Evolutionary conservation across 2,329 filamentous ascomycete genomes (phyloP).

Genomic region (Thyridium curvatum): DNA sequence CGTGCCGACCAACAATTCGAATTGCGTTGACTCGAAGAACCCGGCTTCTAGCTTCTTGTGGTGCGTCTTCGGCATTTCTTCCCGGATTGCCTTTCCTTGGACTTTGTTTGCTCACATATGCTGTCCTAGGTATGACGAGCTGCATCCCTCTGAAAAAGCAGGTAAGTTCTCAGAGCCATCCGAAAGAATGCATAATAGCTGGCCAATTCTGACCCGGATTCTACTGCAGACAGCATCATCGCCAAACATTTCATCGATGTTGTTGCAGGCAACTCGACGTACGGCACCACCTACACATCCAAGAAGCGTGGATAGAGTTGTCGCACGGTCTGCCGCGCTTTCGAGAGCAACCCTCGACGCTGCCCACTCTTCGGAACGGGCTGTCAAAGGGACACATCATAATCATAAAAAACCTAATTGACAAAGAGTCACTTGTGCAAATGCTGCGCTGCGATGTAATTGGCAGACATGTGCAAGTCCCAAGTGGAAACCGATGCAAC

Average conservation of each 20-base stretch:
- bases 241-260: slow-evolving; percentile 31
- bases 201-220: slow-evolving; percentile 2
- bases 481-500: too few relatives aligned
- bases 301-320: too few relatives aligned
- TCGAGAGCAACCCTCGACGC: too few relatives aligned
- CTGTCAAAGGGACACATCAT: too few relatives aligned
- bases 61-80: slow-evolving; percentile 27
- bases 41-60: slow-evolving; percentile 60
- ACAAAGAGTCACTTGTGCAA: too few relatives aligned
- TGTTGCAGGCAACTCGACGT: slow-evolving; percentile 31
- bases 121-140: slow-evolving; percentile 48
- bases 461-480: too few relatives aligned
- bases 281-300: slow-evolving; percentile 18
- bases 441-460: too few relatives aligned
- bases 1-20: slow-evolving; percentile 13
- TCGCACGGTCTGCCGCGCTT: too few relatives aligned
- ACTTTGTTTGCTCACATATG: background rate
- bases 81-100: background rate
- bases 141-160: slow-evolving; percentile 65
- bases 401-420: too few relatives aligned
- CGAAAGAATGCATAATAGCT: background rate
- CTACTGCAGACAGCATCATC: slow-evolving; percentile 3
- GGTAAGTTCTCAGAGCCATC: slow-evolving; percentile 34
- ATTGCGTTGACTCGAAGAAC: slow-evolving; percentile 30
- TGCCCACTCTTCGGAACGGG: too few relatives aligned